A percentile compares a stretch with the other conserved stretches of the same genome.
Conservation (phyloP, 768 basidiomycete genomes). For the Auriscalpium vulgare region DNA sequence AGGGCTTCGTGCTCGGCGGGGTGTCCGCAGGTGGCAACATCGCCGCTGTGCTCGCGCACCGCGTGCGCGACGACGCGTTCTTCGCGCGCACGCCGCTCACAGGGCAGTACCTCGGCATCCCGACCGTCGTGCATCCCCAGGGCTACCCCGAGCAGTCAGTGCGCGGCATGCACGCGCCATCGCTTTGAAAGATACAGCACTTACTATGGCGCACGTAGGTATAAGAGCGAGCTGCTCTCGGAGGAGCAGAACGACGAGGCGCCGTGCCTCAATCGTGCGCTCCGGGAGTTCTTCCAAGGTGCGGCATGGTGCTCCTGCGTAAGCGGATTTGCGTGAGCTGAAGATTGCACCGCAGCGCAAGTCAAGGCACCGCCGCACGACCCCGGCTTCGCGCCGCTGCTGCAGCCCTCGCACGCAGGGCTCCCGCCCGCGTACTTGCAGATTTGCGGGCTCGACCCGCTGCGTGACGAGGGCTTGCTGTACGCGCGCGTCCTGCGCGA, state of each 20-base stretch:
- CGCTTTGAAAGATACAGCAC: too few relatives aligned
- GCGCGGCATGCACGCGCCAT: background rate
- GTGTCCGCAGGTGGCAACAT: background rate
- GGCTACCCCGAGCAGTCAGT: background rate
- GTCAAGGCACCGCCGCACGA: background rate
- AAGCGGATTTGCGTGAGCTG: background rate
- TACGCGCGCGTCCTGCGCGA: background rate
- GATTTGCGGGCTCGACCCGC: background rate
- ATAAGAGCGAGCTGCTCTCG: conserved; percentile 1
- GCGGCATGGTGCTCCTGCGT: background rate
- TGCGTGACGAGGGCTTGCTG: conserved; percentile 4
- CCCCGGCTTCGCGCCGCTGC: background rate
- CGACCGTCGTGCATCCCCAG: background rate
- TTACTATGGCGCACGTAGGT: background rate
- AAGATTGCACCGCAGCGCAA: background rate
- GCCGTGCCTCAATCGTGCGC: background rate
- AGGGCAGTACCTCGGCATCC: background rate
- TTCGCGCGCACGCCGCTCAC: background rate
- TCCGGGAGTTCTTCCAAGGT: background rate
- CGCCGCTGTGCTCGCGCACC: background rate
- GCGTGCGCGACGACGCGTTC: background rate
- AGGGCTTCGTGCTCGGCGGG: background rate
- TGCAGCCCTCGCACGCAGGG: background rate
- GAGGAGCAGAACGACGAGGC: conserved; percentile 2
- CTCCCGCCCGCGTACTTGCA: background rate